Conservation (phyloP, 73 alveolate species). For the Symbiodinium pilosum region DNA sequence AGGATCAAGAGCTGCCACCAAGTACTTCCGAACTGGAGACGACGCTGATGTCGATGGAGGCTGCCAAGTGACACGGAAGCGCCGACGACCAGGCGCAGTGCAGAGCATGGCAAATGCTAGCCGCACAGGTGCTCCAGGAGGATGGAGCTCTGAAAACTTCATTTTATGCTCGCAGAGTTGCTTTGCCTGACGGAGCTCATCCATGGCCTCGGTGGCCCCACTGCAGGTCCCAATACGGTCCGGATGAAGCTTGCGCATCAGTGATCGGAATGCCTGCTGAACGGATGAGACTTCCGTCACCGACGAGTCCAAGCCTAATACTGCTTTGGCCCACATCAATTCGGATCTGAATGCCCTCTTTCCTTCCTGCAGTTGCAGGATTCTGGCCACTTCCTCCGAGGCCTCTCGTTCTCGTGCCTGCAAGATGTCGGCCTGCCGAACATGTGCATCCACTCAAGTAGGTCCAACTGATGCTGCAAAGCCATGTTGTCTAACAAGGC, state of each 20-base stretch:
- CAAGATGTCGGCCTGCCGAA: neutral
- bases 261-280: conserved; percentile 64
- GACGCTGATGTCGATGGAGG: neutral
- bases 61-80: conserved; percentile 19
- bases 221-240: conserved; percentile 60
- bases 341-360: neutral
- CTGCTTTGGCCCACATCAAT: conserved; percentile 53
- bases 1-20: conserved; percentile 82
- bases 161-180: conserved; percentile 18
- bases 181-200: conserved; percentile 51
- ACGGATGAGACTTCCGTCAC: conserved; percentile 46
- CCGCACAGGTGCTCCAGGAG: conserved; percentile 17
- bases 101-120: conserved; percentile 36
- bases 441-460: no score
- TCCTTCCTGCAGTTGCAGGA: conserved; percentile 35
- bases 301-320: conserved; percentile 22
- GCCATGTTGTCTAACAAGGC: no score
- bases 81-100: conserved; percentile 41
- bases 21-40: conserved; percentile 47
- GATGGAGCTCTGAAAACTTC: conserved; percentile 30
- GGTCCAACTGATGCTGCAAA: no score
- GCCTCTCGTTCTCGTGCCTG: conserved; percentile 33
- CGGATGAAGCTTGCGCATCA: conserved; percentile 87
- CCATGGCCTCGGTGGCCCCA: conserved; percentile 71
- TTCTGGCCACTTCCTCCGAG: conserved; percentile 39